A percentile compares a stretch with the other conserved stretches of the same genome.
Conservation (phyloP, 768 basidiomycete genomes). For the Ephemerocybe angulata region DNA sequence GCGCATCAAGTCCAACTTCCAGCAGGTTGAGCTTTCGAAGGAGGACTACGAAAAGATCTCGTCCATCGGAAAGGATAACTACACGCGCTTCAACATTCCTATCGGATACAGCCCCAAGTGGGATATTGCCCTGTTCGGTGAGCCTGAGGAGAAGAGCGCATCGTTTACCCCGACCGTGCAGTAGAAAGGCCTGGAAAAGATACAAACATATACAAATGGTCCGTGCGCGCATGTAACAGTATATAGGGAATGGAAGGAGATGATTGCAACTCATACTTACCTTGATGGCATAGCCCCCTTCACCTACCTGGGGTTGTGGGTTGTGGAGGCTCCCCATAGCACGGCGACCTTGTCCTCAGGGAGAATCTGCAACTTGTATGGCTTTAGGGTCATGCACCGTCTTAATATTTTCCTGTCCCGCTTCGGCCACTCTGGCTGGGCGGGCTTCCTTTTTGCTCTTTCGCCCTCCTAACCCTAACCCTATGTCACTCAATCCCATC, state of each 20-base stretch:
- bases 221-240: conserved; percentile 21
- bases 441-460: conserved; percentile 42
- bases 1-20: conserved; percentile 74
- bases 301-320: conserved; percentile 46
- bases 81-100: conserved; percentile 61
- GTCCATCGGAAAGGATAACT: conserved; percentile 45
- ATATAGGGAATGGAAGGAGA: conserved; percentile 17
- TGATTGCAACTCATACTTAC: conserved; percentile 42
- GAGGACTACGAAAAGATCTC: conserved; percentile 64
- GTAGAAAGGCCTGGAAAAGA: conserved; percentile 10
- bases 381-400: conserved; percentile 74
- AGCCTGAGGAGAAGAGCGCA: conserved; percentile 53
- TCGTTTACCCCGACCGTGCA: conserved; percentile 29
- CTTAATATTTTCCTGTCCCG: conserved; percentile 73
- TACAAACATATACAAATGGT: conserved; percentile 18
- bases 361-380: conserved; percentile 54
- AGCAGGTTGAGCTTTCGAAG: conserved; percentile 63
- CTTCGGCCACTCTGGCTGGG: conserved; percentile 63
- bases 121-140: conserved; percentile 71
- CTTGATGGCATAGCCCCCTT: conserved; percentile 50
- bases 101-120: conserved; percentile 51
- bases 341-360: conserved; percentile 60
- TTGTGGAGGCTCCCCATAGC: conserved; percentile 50
- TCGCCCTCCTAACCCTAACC: conserved; percentile 46
- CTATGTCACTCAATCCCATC: conserved; percentile 34